Conservation (phyloP, 2,329 filamentous ascomycete species). For the Dothideomycetes sp. region DNA sequence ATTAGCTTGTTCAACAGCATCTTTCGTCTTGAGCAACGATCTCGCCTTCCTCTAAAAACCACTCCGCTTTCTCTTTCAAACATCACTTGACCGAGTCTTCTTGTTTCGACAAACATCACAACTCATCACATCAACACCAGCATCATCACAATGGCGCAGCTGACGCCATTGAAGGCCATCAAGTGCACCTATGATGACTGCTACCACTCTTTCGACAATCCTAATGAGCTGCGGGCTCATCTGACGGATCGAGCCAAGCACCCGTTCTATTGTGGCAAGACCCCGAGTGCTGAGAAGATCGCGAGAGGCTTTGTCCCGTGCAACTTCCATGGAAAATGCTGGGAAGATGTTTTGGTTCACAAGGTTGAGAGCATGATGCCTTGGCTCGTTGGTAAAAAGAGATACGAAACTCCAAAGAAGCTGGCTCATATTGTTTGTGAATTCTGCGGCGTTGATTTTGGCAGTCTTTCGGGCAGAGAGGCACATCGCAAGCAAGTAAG, state of each 20-base stretch:
- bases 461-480: conserved; percentile 42
- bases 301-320: conserved; percentile 30
- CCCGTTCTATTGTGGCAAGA: conserved; percentile 36
- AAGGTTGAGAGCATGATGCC: conserved; percentile 28
- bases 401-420: conserved; percentile 18
- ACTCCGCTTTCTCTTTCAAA: no score
- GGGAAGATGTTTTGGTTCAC: conserved; percentile 25
- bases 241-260: conserved; percentile 38
- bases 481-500: conserved; percentile 44
- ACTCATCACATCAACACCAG: not conserved
- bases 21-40: no score
- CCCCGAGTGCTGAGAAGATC: conserved; percentile 28
- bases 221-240: conserved; percentile 41
- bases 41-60: no score
- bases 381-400: conserved; percentile 14
- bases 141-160: conserved; percentile 18
- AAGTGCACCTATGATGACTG: conserved; percentile 40
- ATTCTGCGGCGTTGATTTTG: conserved; percentile 49
- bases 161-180: conserved; percentile 21
- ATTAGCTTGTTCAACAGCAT: no score
- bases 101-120: not conserved
- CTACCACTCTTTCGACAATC: conserved; percentile 35
- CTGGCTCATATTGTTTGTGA: conserved; percentile 44
- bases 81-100: no score
- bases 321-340: conserved; percentile 28